Evolutionary conservation across 768 basidiomycete genomes (phyloP), one percentile per base, ranked within the genome.

Genomic region (Amyloporia xantha): DNA sequence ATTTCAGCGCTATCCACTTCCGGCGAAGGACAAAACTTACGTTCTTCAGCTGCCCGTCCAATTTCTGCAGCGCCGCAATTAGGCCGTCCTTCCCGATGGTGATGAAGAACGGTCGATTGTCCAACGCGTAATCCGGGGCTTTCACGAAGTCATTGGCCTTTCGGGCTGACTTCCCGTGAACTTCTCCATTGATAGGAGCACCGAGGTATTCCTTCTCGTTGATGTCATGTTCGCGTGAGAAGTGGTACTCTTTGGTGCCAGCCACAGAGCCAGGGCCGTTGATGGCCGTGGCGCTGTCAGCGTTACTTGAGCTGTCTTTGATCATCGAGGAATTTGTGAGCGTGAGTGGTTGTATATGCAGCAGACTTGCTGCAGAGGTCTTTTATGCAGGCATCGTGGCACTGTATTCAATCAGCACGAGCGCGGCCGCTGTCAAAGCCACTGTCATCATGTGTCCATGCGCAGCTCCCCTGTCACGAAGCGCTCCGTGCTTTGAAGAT

Each of bases 91-190:
- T 79, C 13, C 72, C 74, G 48, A 91, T 86, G 2, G 69, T 73
- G 41, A 91, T 72, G 55, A 88, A 84, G 70, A 87, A 90, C 0
- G 82, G 81, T 37, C 83, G 68, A 24, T 82, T 77, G 49, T 78
- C 73, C 5, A 78, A 55, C 23, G 66, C 65, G 53, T 78, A 77
- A 44, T 84, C 79, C 27, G 68, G 65, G 4, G 68, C 67, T 17
- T 65, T 73, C 49, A 73, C 62, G 54, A 82, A 79, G 36, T 71
- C 52, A 5, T 21, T 41, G 5, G 13, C 24, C 4, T 6, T 20
- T 12, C 17, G 12, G 4, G 44, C 17, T 11, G 11, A 12, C 30
- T 11, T 12, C 19, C 5, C 21, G 33, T 36, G 33, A 13, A 11
- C 20, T 40, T 9, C 39, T 7, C 10, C 20, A 11, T 11, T 26